These are phyloP conservation scores for Rhinocladiella similis DNA, from an alignment of 2,329 filamentous ascomycete species.

Conservation along the genomic window DNA sequence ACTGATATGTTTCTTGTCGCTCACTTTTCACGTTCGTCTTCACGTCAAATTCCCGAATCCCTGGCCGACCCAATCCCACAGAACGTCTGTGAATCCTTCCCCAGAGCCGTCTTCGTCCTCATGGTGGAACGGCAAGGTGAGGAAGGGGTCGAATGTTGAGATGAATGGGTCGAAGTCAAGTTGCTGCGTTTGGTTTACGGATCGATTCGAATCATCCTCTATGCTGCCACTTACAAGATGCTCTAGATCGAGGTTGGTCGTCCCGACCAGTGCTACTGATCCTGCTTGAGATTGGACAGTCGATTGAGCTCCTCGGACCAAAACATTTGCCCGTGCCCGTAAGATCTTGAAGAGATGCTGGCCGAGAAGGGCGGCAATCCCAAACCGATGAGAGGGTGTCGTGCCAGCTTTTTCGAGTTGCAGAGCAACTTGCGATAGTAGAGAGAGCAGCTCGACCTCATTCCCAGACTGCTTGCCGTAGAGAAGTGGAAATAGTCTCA, in stretches of 20 bases:
- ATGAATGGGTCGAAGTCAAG: conserved; percentile 6
- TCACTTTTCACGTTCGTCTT: neutral
- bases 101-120: conserved; percentile 17
- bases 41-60: conserved; percentile 20
- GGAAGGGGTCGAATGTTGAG: conserved; percentile 29
- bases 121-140: conserved; percentile 20
- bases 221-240: too few relatives aligned
- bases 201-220: too few relatives aligned
- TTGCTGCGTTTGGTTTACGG: too few relatives aligned
- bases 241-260: too few relatives aligned
- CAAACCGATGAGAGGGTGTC: conserved; percentile 33
- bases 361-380: conserved; percentile 34
- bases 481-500: conserved; percentile 31
- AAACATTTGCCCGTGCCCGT: conserved; percentile 24
- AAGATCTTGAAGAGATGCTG: conserved; percentile 34
- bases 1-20: neutral
- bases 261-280: neutral
- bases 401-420: conserved; percentile 32
- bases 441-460: conserved; percentile 32
- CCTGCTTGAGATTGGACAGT: neutral
- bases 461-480: conserved; percentile 23
- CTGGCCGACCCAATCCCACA: conserved; percentile 34
- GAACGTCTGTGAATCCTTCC: conserved; percentile 30
- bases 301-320: conserved; percentile 1
- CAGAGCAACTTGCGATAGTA: conserved; percentile 32